Conservation (phyloP, 139 green algal species). For the Marvania coccoides region DNA sequence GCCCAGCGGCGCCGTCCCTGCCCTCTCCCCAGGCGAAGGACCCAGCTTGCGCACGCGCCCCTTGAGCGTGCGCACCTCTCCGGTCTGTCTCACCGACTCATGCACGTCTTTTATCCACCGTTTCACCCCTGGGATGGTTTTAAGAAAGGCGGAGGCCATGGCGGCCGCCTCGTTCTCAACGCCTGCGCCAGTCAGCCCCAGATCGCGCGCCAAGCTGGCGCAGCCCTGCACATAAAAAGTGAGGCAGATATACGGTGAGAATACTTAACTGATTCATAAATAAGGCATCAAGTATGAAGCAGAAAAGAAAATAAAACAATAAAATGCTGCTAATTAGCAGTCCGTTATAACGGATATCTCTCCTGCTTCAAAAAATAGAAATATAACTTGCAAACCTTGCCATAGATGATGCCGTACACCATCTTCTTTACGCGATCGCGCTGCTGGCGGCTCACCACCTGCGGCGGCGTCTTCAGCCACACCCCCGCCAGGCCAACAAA, state of each 20-base stretch:
- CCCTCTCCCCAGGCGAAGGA: constrained; percentile 1
- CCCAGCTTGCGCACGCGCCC: constrained; percentile 37
- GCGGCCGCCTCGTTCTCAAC: constrained; percentile 15
- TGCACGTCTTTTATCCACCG: neutral
- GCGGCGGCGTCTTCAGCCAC: constrained; percentile 31
- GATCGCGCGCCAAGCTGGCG: constrained; percentile 34
- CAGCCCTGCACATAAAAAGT: constrained; percentile 29
- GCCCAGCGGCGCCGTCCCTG: constrained; percentile 11
- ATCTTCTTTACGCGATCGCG: constrained; percentile 68
- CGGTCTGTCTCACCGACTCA: neutral
- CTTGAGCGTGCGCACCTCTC: constrained; percentile 41
- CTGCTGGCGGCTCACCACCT: constrained; percentile 39
- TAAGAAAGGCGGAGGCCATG: constrained; percentile 17
- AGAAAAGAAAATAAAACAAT: too few relatives aligned
- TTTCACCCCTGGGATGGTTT: constrained; percentile 26
- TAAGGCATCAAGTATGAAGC: too few relatives aligned
- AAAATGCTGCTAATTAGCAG: too few relatives aligned
- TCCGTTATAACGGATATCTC: too few relatives aligned
- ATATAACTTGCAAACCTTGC: constrained; percentile 55
- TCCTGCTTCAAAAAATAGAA: too few relatives aligned
- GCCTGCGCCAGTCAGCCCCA: constrained; percentile 21
- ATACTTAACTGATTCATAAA: too few relatives aligned
- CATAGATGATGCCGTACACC: constrained; percentile 75
- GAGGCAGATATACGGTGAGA: too few relatives aligned
- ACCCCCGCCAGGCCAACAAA: constrained; percentile 64